These are phyloP conservation scores for Magnaporthiopsis poae DNA, from an alignment of 2,329 filamentous ascomycete species.

Conservation along the genomic window DNA sequence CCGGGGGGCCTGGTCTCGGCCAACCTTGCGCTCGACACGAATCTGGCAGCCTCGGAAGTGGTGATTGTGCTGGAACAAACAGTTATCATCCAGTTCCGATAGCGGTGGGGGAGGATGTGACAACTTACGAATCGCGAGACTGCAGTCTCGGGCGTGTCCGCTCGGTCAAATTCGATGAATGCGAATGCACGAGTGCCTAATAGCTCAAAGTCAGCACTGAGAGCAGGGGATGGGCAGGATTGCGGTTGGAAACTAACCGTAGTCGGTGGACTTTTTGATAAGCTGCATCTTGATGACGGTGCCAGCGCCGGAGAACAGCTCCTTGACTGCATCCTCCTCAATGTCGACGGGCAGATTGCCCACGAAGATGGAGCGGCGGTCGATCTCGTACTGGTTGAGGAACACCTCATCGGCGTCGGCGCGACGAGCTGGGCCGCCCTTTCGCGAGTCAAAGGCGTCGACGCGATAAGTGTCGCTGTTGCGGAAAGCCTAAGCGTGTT, in stretches of 20 bases:
- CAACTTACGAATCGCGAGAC: conserved; percentile 2
- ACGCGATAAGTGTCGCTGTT: conserved; percentile 23
- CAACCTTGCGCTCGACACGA: conserved; percentile 7
- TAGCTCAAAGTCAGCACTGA: not conserved
- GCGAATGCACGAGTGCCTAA: conserved; percentile 18
- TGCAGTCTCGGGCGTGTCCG: conserved; percentile 13
- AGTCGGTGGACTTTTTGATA: conserved; percentile 18
- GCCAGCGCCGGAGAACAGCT: conserved; percentile 18
- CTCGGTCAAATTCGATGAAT: conserved; percentile 18
- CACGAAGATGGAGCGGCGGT: conserved; percentile 26
- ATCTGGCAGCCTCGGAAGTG: not conserved
- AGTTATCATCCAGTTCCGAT: not conserved
- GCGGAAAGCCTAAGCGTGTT: conserved; percentile 22
- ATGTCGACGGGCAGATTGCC: conserved; percentile 20
- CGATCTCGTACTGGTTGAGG: conserved; percentile 23
- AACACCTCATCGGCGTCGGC: conserved; percentile 21
- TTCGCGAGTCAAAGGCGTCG: conserved; percentile 24
- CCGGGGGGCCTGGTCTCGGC: conserved; percentile 4
- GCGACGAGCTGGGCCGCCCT: conserved; percentile 15
- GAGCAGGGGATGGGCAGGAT: not conserved
- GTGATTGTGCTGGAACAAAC: not conserved
- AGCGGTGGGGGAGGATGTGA: not conserved
- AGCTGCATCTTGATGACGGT: conserved; percentile 21
- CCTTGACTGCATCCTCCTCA: conserved; percentile 17
- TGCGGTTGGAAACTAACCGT: conserved; percentile 12